Base-by-base conservation (phyloP, 2,329 filamentous ascomycete species). In the Ophiostoma pallidulum region DNA sequence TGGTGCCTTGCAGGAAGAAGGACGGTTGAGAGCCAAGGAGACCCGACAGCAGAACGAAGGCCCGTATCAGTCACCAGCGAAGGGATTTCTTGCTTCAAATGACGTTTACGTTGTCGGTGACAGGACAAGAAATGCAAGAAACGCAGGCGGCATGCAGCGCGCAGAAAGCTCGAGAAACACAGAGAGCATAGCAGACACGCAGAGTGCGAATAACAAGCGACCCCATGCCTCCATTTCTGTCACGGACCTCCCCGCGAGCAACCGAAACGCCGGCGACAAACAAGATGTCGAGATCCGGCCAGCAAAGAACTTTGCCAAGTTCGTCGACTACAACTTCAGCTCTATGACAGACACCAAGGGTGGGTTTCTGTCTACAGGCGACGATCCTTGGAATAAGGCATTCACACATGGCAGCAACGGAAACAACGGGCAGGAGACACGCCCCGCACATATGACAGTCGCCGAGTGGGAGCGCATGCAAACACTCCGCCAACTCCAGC, bases 341-440 rank as follows among this genome's bases (percentile, higher is more conserved):
- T 85, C 91, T 67, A 97, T 98, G 89, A 94, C 84, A 7, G 92
- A 98, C 64, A 97, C 91, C 1, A 96, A 96, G 62, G 92, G 92
- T 53, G 92, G 92, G 1, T 98, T 98, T 65, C 67, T 98, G 54
- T 86, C 84, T n/a, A 76, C 78, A 1, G 86, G 91, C 53, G 92
- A 98, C 60, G 92, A 98, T 64, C 92, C 92, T 1, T 80, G 84
- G 62, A 95, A 95, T 61, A 83, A 83, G 56, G 86, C 83, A 8
- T 72, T 91, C 58, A 62, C 78, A 63, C 41, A 38, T 6, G 42
- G 29, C 5, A 8, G 66, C 49, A 48, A 67, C 54, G 64, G 74
- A 45, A 66, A 54, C 56, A 14, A 62, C 51, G 48, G 51, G 54
- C 20, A 61, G 8, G 64, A 64, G 4, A 73, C 80, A 55, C 88